These are phyloP conservation scores for Mycena pura DNA, from an alignment of 768 basidiomycete genomes.

Conservation along the genomic window DNA sequence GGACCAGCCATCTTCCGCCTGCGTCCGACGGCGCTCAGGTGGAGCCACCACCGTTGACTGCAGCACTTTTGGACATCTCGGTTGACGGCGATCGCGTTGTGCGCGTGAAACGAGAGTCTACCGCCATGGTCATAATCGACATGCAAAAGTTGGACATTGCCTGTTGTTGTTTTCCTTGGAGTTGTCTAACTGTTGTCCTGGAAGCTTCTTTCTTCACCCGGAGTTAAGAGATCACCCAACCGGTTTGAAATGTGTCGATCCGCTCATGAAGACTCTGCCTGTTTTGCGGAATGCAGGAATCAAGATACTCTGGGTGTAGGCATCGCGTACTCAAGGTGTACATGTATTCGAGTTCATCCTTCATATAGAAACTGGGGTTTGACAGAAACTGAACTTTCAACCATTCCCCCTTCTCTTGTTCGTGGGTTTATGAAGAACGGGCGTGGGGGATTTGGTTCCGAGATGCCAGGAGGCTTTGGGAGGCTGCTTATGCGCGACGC, in stretches of 20 bases:
- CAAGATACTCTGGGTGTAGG: conserved; percentile 72
- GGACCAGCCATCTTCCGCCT: conserved; percentile 47
- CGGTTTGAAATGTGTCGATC: conserved; percentile 64
- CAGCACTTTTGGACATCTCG: conserved; percentile 57
- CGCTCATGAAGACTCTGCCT: conserved; percentile 56
- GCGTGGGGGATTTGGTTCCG: conserved; percentile 59
- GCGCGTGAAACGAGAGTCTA: conserved; percentile 54
- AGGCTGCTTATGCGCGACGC: conserved; percentile 63
- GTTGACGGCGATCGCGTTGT: conserved; percentile 60
- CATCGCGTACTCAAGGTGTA: conserved; percentile 4
- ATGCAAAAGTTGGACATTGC: conserved; percentile 68
- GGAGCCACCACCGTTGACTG: conserved; percentile 38
- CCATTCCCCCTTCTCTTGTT: conserved; percentile 65
- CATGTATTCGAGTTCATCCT: not conserved
- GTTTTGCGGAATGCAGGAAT: conserved; percentile 54
- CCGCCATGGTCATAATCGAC: conserved; percentile 69
- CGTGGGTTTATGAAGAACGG: conserved; percentile 60
- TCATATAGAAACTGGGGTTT: conserved; percentile 69
- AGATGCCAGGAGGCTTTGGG: conserved; percentile 61
- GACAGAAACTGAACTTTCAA: conserved; percentile 66
- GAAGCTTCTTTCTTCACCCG: conserved; percentile 70
- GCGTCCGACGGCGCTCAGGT: conserved; percentile 27
- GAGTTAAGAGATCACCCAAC: conserved; percentile 60
- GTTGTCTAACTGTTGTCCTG: conserved; percentile 10
- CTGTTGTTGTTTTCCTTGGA: not conserved